phyloP scores from a whole-genome alignment of 805 yeast species.

The Myxozyma geophila region DNA sequence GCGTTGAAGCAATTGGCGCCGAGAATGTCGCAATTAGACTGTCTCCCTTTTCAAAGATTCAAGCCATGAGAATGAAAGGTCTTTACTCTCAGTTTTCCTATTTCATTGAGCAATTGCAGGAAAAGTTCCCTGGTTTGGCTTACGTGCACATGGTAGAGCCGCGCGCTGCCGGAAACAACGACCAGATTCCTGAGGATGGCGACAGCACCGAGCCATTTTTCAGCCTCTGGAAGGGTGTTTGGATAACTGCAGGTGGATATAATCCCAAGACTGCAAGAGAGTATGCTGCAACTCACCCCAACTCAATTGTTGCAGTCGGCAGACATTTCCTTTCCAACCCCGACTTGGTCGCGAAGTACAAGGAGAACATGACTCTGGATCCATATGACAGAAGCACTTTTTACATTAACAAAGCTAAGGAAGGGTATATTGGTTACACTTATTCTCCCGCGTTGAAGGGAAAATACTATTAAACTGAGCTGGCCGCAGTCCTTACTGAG shows the following conservation, averaged over 20 bases:
- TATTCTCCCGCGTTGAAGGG: conserved; percentile 27
- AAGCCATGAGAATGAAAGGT: conserved; percentile 41
- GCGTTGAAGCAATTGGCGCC: conserved; percentile 58
- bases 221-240: conserved; percentile 31
- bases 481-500: too few species aligned
- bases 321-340: conserved; percentile 61
- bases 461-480: conserved; percentile 14
- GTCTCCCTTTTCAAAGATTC: conserved; percentile 48
- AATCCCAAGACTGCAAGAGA: conserved; percentile 29
- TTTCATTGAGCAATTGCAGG: conserved; percentile 44
- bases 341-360: conserved; percentile 55
- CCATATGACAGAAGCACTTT: conserved; percentile 56
- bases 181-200: conserved; percentile 23
- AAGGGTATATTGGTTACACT: conserved; percentile 30
- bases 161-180: conserved; percentile 44
- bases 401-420: conserved; percentile 43
- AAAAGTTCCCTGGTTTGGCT: conserved; percentile 48
- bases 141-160: conserved; percentile 55
- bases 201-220: conserved; percentile 27
- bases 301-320: conserved; percentile 50
- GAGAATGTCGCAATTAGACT: conserved; percentile 46
- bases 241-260: conserved; percentile 38
- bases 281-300: conserved; percentile 23
- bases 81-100: conserved; percentile 28
- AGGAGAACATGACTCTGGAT: conserved; percentile 49